Evolutionary conservation across 805 yeast genomes (phyloP), one percentile per base, ranked within the genome.

Genomic region (Candida khao-thaluensis): DNA sequence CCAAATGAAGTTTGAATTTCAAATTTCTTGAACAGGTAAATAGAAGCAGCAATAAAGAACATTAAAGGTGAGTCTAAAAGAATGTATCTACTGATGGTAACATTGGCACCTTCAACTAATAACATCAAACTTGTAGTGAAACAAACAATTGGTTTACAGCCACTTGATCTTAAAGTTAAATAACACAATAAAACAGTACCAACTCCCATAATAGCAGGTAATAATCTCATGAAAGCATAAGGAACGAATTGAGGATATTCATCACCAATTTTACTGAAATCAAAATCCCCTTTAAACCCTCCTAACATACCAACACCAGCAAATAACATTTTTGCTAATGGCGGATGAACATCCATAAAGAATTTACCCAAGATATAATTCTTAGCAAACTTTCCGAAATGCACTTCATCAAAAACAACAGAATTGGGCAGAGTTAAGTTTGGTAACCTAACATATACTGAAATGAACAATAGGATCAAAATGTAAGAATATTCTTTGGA

Each of bases 351-450:
- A 57, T 82, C 90, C 76, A 83, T 72, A 60, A 83, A 84, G 54
- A 70, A 83, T 12, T 61, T 60, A 14, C 87, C 85, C 38, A 65
- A 60, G 38, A 81, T 72, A 65, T 89, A 93, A 62, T 85, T 81
- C 42, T 82, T 74, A 22, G 96, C 95, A 65, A 91, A 93, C n/a
- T 95, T 95, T 41, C 99, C 99, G 54, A 93, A 93, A 62, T 86
- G 95, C 28, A 85, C 93, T 61, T 91, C 99, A 60, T 89, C 96
- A 49, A 86, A 86, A 9, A 91, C 95, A 25, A 89, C 95, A 20
- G 90, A 79, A 52, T 79, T 64, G 27, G 99, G 99, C 45, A 65
- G 56, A 18, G 74, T 66, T 42, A 93, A 67, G 38, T 74, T 66
- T 48, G 71, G 66, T 38, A 84, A 68, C 50, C 99, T 79, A 35